These are phyloP conservation scores for Annulohypoxylon bovei DNA, from an alignment of 495 filamentous ascomycete genomes.

Conservation along the genomic window DNA sequence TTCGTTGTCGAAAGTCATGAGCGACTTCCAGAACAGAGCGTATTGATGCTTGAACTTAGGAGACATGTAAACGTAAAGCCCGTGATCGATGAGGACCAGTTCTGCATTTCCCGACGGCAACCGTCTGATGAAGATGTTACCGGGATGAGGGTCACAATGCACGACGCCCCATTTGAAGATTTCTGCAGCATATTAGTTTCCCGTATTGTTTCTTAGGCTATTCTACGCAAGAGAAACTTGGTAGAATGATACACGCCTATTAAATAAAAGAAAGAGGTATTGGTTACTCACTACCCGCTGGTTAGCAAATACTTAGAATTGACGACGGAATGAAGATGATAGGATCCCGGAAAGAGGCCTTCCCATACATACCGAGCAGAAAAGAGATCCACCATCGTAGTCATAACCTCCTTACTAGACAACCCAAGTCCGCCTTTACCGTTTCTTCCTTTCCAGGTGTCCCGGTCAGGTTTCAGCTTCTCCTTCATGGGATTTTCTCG, in stretches of 20 bases:
- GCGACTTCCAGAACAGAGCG: slow-evolving; percentile 88
- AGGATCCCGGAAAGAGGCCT: not conserved
- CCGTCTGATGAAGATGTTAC: slow-evolving; percentile 94
- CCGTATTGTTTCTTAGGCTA: not conserved
- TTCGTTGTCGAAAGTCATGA: slow-evolving; percentile 92
- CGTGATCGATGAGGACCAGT: slow-evolving; percentile 95
- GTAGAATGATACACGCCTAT: not conserved
- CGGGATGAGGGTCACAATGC: slow-evolving; percentile 96
- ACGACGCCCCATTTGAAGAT: slow-evolving; percentile 96
- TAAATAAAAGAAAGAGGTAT: not conserved
- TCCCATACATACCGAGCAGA: slow-evolving; percentile 62
- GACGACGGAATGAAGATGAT: not conserved
- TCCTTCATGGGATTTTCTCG: slow-evolving; percentile 57
- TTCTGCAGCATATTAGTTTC: slow-evolving; percentile 54
- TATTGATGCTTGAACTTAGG: slow-evolving; percentile 89
- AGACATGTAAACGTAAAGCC: slow-evolving; percentile 90
- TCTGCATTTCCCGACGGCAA: slow-evolving; percentile 83
- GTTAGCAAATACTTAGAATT: slow-evolving; percentile 18
- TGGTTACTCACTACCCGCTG: slow-evolving; percentile 16
- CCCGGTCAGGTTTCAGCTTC: slow-evolving; percentile 79
- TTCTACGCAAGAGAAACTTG: not conserved
- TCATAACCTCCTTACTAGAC: slow-evolving; percentile 86
- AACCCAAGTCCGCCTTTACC: slow-evolving; percentile 83
- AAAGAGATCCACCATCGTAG: slow-evolving; percentile 94
- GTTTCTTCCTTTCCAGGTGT: slow-evolving; percentile 77